These are phyloP conservation scores for Rhodosporidiobolus odoratus DNA, from an alignment of 768 basidiomycete species.

Conservation along the genomic window DNA sequence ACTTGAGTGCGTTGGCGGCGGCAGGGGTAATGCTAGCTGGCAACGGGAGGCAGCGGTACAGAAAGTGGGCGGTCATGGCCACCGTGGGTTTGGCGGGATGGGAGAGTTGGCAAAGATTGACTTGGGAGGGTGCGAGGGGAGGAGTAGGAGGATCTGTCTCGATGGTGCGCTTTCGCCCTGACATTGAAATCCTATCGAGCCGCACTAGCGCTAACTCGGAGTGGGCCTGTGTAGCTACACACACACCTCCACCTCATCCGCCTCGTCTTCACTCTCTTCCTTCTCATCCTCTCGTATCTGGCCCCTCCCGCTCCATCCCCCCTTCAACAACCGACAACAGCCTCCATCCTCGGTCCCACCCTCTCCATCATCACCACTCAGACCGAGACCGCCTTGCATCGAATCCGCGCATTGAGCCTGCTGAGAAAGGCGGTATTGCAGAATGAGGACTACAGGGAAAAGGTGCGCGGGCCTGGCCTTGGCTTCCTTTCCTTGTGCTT, in stretches of 20 bases:
- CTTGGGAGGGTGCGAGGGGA: not conserved
- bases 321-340: not conserved
- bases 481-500: not conserved
- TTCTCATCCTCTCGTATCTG: constrained; percentile 3
- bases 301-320: not conserved
- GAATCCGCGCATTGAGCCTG: constrained; percentile 8
- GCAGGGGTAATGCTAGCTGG: constrained; percentile 7
- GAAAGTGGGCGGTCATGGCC: not conserved
- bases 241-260: constrained; percentile 13
- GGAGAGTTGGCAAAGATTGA: constrained; percentile 9
- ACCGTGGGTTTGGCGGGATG: not conserved
- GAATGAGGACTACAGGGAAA: not conserved
- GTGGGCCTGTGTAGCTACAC: constrained; percentile 13
- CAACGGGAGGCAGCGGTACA: constrained; percentile 6
- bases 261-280: not conserved
- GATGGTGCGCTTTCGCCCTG: not conserved
- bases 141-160: not conserved
- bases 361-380: not conserved
- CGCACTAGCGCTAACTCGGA: not conserved
- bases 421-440: constrained; percentile 18
- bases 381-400: constrained; percentile 8
- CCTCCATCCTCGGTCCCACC: not conserved
- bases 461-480: constrained; percentile 2
- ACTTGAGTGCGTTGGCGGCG: not conserved
- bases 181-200: too few species aligned